Evolutionary conservation across 371 early-diverging fungal species (phyloP), one percentile per base, ranked within the genome.

Genomic region (Choanephora cucurbitarum): DNA sequence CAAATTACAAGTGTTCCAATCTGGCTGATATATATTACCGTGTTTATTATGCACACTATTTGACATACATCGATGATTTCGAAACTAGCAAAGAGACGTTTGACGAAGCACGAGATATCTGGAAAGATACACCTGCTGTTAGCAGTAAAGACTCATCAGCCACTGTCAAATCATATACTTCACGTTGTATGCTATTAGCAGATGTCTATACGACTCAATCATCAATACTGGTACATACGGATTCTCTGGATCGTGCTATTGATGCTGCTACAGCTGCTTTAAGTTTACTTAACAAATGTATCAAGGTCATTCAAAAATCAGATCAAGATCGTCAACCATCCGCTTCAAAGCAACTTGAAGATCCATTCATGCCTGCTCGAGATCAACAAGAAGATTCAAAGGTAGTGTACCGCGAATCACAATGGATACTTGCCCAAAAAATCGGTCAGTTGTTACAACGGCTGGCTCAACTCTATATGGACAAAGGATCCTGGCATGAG

Each of bases 401-500:
- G 7, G 51, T 58, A 21, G 58, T 65, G 1, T 57, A 67, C 33
- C 60, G 59, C n/a, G 76, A 79, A 46, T 60, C 69, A 1, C 72
- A 75, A 55, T 79, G 79, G 79, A 45, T 19, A 5, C 52, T 79
- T 22, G 70, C 79, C 8, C 58, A 74, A 69, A 76, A 67, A 49
- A 63, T 86, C 31, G 64, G 81, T 18, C 71, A 70, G 15, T 77
- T 75, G 7, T 73, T 82, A 47, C 64, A 69, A 5, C 81, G 80
- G 39, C 62, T 91, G 5, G 77, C 82, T 1, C 55, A 60, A 10
- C 52, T 91, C 5, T 80, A 84, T 43, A 58, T 86, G 22, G 41
- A 69, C 0, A 85, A 84, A 1, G 93, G 93, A 0, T 86, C 90
- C 5, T 70, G 80, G 45, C 66, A 73, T 22, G 88, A 91, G 52